Evolutionary conservation across 2,329 filamentous ascomycete species (phyloP).

Genomic region (Aspergillus niger): DNA sequence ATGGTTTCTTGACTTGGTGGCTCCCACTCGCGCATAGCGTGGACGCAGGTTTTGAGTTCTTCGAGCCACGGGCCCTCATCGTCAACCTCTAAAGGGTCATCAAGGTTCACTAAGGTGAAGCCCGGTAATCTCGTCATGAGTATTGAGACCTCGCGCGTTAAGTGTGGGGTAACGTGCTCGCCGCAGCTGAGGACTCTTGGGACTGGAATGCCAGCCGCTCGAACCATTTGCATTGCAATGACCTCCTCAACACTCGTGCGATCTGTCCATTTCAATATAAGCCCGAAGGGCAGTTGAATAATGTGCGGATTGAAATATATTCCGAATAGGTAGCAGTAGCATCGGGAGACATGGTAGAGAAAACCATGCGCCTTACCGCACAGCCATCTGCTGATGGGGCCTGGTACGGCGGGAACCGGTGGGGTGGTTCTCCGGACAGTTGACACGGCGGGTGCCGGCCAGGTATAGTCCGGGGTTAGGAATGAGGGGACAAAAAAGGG

Average conservation of each 20-base stretch:
- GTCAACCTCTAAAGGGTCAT: constrained; percentile 30
- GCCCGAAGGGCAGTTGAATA: constrained; percentile 41
- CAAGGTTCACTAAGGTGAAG: constrained; percentile 31
- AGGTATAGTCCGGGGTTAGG: constrained; percentile 30
- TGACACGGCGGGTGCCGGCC: constrained; percentile 25
- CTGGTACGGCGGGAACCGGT: constrained; percentile 23
- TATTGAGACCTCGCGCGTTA: constrained; percentile 7
- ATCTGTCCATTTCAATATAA: constrained; percentile 44
- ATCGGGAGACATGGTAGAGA: constrained; percentile 32
- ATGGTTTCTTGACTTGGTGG: constrained; percentile 29
- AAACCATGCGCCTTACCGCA: constrained; percentile 34
- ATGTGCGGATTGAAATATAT: constrained; percentile 31
- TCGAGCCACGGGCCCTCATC: constrained; percentile 35
- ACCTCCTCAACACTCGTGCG: constrained; percentile 40
- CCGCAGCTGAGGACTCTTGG: constrained; percentile 38
- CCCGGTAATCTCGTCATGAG: constrained; percentile 45
- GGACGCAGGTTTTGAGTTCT: constrained; percentile 38
- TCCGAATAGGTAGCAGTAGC: constrained; percentile 34
- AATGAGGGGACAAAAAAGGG: constrained; percentile 20
- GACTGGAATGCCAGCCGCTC: constrained; percentile 38
- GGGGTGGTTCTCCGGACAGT: constrained; percentile 27
- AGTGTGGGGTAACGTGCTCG: constrained; percentile 29
- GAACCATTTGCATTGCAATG: constrained; percentile 38
- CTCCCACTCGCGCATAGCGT: constrained; percentile 39
- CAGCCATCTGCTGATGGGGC: constrained; percentile 21